These are phyloP conservation scores for Aspergillus clavatus DNA, from an alignment of 2,329 filamentous ascomycete genomes.

Conservation along the genomic window DNA sequence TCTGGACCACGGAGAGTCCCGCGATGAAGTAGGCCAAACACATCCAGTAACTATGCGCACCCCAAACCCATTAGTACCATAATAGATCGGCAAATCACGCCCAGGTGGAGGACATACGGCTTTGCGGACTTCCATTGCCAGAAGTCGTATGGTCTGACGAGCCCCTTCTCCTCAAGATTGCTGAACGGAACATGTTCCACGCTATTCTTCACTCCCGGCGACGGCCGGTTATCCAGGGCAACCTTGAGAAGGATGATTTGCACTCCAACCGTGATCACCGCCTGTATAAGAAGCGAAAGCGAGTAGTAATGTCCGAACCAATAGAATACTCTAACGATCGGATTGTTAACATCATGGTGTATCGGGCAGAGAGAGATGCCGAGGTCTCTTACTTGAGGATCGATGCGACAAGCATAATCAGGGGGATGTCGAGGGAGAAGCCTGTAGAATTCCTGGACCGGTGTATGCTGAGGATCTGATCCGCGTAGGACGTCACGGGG, in stretches of 20 bases:
- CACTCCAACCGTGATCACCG: conserved; percentile 55
- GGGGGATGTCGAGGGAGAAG: conserved; percentile 62
- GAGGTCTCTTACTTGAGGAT: conserved; percentile 52
- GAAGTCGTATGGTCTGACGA: conserved; percentile 54
- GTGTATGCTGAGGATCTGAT: conserved; percentile 63
- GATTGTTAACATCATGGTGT: conserved; percentile 2
- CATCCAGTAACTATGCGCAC: conserved; percentile 48
- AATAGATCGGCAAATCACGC: background rate
- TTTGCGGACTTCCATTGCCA: conserved; percentile 58
- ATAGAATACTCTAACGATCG: conserved; percentile 52
- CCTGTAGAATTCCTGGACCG: conserved; percentile 55
- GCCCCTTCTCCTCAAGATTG: conserved; percentile 21
- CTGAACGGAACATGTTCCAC: conserved; percentile 42
- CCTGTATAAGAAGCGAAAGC: conserved; percentile 55
- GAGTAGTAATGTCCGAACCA: conserved; percentile 62
- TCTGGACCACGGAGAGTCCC: conserved; percentile 48
- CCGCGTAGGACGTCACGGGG: conserved; percentile 61
- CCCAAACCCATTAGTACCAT: background rate
- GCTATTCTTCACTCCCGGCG: conserved; percentile 34
- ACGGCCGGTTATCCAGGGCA: conserved; percentile 54
- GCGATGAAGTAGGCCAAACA: conserved; percentile 53
- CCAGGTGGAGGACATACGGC: conserved; percentile 38
- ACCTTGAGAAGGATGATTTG: conserved; percentile 58
- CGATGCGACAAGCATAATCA: conserved; percentile 63
- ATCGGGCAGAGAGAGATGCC: background rate